phyloP scores from a whole-genome alignment of 1,284 basidiomycete genomes.

The Ceratobasidium theobromae region DNA sequence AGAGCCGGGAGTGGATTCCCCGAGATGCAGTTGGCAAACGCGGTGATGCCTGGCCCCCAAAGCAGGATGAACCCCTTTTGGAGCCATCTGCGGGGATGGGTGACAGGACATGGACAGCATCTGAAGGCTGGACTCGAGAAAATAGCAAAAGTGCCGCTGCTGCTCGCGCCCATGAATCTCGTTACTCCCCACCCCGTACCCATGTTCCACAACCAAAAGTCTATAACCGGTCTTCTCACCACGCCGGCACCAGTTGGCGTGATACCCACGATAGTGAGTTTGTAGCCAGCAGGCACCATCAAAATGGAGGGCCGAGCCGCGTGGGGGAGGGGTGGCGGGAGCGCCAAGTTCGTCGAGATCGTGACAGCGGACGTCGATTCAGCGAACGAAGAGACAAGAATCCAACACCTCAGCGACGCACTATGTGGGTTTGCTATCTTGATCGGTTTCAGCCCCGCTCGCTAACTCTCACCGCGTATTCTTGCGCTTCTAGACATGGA shows the following conservation, averaged over 20 bases:
- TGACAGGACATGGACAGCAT: conserved; percentile 24
- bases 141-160: conserved; percentile 28
- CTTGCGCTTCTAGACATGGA: not conserved
- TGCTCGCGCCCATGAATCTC: conserved; percentile 11
- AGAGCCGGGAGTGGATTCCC: conserved; percentile 30
- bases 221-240: conserved; percentile 22
- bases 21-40: conserved; percentile 29
- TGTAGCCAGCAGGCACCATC: not conserved
- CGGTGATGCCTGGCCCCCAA: conserved; percentile 16
- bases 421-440: conserved; percentile 2
- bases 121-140: conserved; percentile 30
- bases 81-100: not conserved
- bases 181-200: conserved; percentile 1
- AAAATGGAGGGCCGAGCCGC: conserved; percentile 21
- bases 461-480: conserved; percentile 1
- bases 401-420: conserved; percentile 19
- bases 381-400: conserved; percentile 20
- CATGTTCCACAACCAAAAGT: conserved; percentile 25
- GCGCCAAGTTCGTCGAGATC: conserved; percentile 26
- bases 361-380: conserved; percentile 10
- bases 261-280: conserved; percentile 15
- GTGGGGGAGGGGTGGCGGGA: conserved; percentile 31
- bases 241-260: conserved; percentile 15
- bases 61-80: conserved; percentile 6
- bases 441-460: not conserved